Conservation (phyloP, 1,139 yeast genomes). For the Candida sp. region DNA sequence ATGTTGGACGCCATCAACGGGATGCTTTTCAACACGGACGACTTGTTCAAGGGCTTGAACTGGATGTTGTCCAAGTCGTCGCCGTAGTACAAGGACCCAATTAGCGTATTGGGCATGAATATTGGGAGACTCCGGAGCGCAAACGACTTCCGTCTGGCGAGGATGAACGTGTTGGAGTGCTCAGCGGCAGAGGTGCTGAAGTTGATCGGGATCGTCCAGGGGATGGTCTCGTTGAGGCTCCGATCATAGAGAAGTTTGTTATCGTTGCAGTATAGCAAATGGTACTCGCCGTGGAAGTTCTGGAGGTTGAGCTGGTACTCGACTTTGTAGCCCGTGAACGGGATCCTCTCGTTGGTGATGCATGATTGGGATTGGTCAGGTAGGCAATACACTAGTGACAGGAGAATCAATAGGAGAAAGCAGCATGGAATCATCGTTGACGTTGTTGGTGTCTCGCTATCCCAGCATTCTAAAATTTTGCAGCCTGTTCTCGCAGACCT, state of each 20-base stretch:
- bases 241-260: conserved; percentile 31
- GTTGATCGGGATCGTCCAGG: conserved; percentile 24
- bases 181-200: conserved; percentile 7
- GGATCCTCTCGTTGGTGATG: conserved; percentile 16
- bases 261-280: conserved; percentile 33
- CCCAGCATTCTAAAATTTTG: too few species aligned
- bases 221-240: conserved; percentile 27
- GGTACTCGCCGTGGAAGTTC: conserved; percentile 19
- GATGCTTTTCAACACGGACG: conserved; percentile 16
- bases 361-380: conserved; percentile 18
- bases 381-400: conserved; percentile 3
- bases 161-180: conserved; percentile 12
- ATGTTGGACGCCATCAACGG: conserved; percentile 35
- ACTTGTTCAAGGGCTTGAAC: conserved; percentile 10
- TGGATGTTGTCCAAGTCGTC: conserved; percentile 5
- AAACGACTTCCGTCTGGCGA: conserved; percentile 29
- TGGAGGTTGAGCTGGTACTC: conserved; percentile 27
- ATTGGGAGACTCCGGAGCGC: conserved; percentile 27
- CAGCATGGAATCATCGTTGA: too few species aligned
- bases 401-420: background rate
- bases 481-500: background rate
- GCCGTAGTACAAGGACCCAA: conserved; percentile 28
- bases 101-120: conserved; percentile 26
- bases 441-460: too few species aligned
- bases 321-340: conserved; percentile 38